Conservation (phyloP, 352 stramenopile genomes). For the Pythium dissimile region DNA sequence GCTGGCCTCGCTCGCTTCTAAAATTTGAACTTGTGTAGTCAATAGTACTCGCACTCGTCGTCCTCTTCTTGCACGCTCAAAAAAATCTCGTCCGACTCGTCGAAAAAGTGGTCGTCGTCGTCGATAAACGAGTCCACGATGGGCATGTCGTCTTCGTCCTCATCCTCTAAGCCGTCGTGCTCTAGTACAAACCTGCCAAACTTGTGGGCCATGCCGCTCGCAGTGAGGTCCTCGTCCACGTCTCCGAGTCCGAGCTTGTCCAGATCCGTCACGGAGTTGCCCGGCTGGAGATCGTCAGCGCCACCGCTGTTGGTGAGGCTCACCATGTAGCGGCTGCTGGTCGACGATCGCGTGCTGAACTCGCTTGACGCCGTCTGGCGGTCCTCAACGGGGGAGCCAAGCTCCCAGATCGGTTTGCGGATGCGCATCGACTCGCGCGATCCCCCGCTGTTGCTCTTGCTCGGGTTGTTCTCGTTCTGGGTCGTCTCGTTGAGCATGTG, state of each 20-base stretch:
- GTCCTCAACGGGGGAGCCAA: constrained; percentile 15
- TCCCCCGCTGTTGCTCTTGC: neutral
- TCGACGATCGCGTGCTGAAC: constrained; percentile 20
- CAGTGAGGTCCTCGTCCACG: constrained; percentile 16
- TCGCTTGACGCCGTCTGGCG: constrained; percentile 37
- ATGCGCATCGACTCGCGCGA: constrained; percentile 1
- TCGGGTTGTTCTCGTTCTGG: constrained; percentile 22
- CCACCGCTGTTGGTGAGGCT: constrained; percentile 5
- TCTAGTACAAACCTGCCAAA: constrained; percentile 13
- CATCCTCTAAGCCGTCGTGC: constrained; percentile 8
- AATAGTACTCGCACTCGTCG: neutral
- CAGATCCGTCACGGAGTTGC: neutral
- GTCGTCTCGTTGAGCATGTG: constrained; percentile 10
- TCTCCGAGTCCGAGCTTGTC: constrained; percentile 4
- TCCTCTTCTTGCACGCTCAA: constrained; percentile 10
- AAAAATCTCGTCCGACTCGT: constrained; percentile 23
- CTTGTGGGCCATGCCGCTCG: constrained; percentile 6
- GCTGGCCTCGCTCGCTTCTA: neutral
- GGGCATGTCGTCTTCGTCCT: constrained; percentile 18
- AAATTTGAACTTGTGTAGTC: neutral
- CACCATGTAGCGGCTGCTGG: constrained; percentile 15
- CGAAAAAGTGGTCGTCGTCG: constrained; percentile 22
- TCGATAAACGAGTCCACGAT: constrained; percentile 28
- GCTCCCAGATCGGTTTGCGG: constrained; percentile 18
- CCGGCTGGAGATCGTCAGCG: neutral